Percentiles rank a stretch among this genome's conserved stretches.
Conservation (phyloP, 768 basidiomycete genomes). For the Rhodosporidiobolus sp. region DNA sequence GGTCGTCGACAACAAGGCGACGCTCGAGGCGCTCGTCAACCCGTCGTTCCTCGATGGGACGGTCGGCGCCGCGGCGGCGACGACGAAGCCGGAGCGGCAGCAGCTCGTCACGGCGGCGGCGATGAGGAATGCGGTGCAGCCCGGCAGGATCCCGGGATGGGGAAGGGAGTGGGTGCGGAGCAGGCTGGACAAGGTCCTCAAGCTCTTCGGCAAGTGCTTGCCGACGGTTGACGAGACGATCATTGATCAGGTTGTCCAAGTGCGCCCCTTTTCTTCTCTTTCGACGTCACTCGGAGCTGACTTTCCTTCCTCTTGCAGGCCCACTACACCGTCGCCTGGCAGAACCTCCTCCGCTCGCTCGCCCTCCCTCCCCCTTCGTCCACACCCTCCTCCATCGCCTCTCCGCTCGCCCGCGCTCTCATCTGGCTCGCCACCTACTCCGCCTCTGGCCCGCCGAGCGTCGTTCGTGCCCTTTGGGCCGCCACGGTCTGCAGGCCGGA, state of each 20-base stretch:
- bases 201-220: constrained; percentile 8
- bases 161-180: constrained; percentile 8
- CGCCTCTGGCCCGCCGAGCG: neutral
- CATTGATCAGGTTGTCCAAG: neutral
- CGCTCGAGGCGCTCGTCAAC: constrained; percentile 34
- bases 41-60: constrained; percentile 22
- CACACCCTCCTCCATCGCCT: neutral
- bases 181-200: constrained; percentile 15
- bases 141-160: constrained; percentile 10
- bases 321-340: constrained; percentile 10
- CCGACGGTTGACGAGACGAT: neutral
- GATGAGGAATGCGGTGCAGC: constrained; percentile 11
- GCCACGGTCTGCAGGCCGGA: neutral
- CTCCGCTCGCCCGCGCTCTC: neutral
- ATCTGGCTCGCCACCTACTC: constrained; percentile 6
- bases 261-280: neutral
- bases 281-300: neutral
- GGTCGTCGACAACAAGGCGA: neutral
- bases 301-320: neutral
- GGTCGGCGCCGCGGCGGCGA: no score
- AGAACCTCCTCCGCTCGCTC: constrained; percentile 3
- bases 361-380: neutral
- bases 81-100: neutral
- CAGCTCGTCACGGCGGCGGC: neutral
- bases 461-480: neutral